A percentile compares a stretch with the other conserved stretches of the same genome.
Conservation (phyloP, 352 stramenopile species). For the Globisporangium viniferum region DNA sequence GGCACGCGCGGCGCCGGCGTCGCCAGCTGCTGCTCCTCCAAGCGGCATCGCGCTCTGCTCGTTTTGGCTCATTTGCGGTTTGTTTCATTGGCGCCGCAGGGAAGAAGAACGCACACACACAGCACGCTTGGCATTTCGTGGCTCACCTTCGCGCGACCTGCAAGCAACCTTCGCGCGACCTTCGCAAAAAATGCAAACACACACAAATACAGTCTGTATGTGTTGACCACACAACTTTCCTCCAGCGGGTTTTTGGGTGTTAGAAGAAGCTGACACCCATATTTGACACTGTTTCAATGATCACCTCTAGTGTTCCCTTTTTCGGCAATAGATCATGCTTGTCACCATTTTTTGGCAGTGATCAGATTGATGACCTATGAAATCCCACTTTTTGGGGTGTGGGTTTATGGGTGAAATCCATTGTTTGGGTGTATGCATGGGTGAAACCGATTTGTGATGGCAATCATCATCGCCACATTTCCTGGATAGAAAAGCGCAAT, state of each 20-base stretch:
- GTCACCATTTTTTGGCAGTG: too few species aligned
- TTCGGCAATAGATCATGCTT: too few species aligned
- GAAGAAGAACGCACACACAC: background rate
- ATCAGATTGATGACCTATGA: too few species aligned
- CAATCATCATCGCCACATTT: background rate
- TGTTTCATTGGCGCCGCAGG: background rate
- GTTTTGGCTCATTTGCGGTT: conserved; percentile 7
- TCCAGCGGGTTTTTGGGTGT: too few species aligned
- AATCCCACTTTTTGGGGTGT: too few species aligned
- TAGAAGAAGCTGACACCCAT: too few species aligned
- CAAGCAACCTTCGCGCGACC: background rate
- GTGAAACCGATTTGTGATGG: background rate
- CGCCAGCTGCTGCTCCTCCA: background rate
- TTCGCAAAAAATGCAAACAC: background rate
- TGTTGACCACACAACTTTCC: background rate
- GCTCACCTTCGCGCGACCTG: background rate
- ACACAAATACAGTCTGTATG: background rate
- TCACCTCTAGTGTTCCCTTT: too few species aligned
- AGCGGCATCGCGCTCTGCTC: conserved; percentile 1
- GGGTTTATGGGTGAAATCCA: background rate
- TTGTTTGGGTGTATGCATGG: too few species aligned
- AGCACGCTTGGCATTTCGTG: background rate
- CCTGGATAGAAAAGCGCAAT: background rate
- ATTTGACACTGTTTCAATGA: too few species aligned
- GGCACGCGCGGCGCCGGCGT: background rate